Conservation (phyloP, 768 basidiomycete genomes). For the Rhizopogon vinicolor region DNA sequence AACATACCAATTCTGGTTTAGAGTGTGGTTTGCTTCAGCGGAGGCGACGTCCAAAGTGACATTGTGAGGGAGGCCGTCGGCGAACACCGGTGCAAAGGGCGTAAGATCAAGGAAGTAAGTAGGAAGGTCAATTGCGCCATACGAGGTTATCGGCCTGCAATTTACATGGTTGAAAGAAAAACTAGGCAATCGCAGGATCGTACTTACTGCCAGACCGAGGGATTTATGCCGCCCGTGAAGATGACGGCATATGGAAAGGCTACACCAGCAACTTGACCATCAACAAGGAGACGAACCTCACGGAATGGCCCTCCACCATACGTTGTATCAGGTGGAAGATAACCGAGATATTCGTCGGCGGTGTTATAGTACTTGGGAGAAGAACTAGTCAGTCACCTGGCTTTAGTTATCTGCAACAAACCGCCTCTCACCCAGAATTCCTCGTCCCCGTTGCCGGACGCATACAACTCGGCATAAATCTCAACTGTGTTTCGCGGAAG, state of each 20-base stretch:
- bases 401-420: neutral
- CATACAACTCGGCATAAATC: conserved; percentile 66
- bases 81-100: conserved; percentile 67
- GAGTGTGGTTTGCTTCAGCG: conserved; percentile 58
- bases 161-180: neutral
- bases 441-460: conserved; percentile 60
- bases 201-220: conserved; percentile 66
- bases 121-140: conserved; percentile 72
- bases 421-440: conserved; percentile 68
- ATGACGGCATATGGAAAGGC: conserved; percentile 58
- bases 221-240: conserved; percentile 74
- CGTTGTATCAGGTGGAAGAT: conserved; percentile 48
- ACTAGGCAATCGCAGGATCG: neutral
- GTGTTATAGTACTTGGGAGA: conserved; percentile 58
- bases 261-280: conserved; percentile 49
- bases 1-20: conserved; percentile 75
- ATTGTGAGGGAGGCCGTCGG: conserved; percentile 64
- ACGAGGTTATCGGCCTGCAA: conserved; percentile 65
- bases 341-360: conserved; percentile 52
- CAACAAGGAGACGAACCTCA: conserved; percentile 57
- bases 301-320: conserved; percentile 51
- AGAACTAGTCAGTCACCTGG: conserved; percentile 1
- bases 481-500: conserved; percentile 66
- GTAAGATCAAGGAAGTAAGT: conserved; percentile 77
- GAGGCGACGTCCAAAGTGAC: conserved; percentile 73